Evolutionary conservation across 2,329 filamentous ascomycete species (phyloP), one percentile per base, ranked within the genome.

Genomic region (Ilyonectria mors-panacis): DNA sequence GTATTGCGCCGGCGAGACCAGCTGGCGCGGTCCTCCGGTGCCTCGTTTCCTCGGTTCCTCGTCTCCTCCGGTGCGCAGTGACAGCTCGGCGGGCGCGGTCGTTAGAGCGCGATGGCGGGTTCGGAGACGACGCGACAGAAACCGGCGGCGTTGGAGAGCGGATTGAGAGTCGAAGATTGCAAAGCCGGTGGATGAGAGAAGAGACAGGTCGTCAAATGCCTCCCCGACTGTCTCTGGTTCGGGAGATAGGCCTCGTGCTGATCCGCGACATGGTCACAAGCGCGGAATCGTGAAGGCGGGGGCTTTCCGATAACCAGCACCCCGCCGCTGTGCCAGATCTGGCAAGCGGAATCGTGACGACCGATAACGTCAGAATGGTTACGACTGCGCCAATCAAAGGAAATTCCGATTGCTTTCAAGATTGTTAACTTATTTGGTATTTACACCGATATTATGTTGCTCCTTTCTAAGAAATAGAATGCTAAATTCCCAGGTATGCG

Each of bases 261-360:
- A 63, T 35, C 21, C n/a, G n/a, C 15, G 35, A 19, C 42, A 54
- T 39, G 37, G 61, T 58, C 54, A 64, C 55, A 42, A 45, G 61
- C 26, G 35, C 47, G 54, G 28, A 37, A 64, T 59, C 55, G 47
- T 30, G 30, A 48, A 64, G 54, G 61, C 48, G 61, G 61, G 61
- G 55, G 26, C 26, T 33, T 48, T 19, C 30, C 30, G 39, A 21
- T 57, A 13, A 33, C 44, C 23, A 28, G 45, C 47, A 37, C 54
- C 47, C 39, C 54, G 42, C 19, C 48, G 59, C 59, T 62, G 50
- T 48, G 51, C 59, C 59, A 33, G 50, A 63, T 63, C 51, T 56
- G 53, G 59, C 47, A 63, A 60, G 54, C 42, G 39, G 13, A 42
- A 45, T 33, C 42, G 54, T 56, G 42, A 21, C 33, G 21, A n/a